Evolutionary conservation across 148 eudicot species (phyloP).

Genomic region (Amaranthus cruentus): DNA sequence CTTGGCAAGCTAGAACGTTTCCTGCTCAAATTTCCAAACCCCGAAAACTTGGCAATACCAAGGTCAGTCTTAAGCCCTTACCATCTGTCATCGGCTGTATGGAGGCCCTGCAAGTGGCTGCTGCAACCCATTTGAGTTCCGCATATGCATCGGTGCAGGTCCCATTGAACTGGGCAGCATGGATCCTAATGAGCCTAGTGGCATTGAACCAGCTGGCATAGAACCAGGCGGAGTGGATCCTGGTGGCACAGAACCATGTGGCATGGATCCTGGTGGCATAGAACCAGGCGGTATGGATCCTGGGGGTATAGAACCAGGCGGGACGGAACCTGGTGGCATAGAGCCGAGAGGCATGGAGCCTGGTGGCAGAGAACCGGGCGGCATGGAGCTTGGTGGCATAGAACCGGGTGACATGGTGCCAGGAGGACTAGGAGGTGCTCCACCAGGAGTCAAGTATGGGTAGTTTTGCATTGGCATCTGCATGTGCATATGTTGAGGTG

Average conservation of each 20-base stretch:
- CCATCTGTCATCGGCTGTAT: slow-evolving; percentile 35
- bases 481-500: slow-evolving; percentile 45
- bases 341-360: slow-evolving; percentile 24
- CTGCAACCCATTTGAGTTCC: slow-evolving; percentile 15
- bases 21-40: slow-evolving; percentile 2
- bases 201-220: slow-evolving; percentile 47
- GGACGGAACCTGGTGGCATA: slow-evolving; percentile 14
- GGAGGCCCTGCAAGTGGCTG: slow-evolving; percentile 21
- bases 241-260: slow-evolving; percentile 14
- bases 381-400: slow-evolving; percentile 15
- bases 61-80: neutral
- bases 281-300: slow-evolving; percentile 41
- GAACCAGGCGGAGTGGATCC: slow-evolving; percentile 5
- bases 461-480: slow-evolving; percentile 62
- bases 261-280: slow-evolving; percentile 25
- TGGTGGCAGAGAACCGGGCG: slow-evolving; percentile 12
- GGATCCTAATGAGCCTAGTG: slow-evolving; percentile 24
- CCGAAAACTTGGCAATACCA: neutral
- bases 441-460: slow-evolving; percentile 47
- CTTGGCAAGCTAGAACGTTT: neutral
- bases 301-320: slow-evolving; percentile 12
- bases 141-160: slow-evolving; percentile 16
- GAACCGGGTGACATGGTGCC: slow-evolving; percentile 26
- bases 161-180: slow-evolving; percentile 10
- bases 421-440: slow-evolving; percentile 43